These are phyloP conservation scores for Aquilaria yunnanensis DNA, from an alignment of 345 rosid genomes.

Conservation along the genomic window DNA sequence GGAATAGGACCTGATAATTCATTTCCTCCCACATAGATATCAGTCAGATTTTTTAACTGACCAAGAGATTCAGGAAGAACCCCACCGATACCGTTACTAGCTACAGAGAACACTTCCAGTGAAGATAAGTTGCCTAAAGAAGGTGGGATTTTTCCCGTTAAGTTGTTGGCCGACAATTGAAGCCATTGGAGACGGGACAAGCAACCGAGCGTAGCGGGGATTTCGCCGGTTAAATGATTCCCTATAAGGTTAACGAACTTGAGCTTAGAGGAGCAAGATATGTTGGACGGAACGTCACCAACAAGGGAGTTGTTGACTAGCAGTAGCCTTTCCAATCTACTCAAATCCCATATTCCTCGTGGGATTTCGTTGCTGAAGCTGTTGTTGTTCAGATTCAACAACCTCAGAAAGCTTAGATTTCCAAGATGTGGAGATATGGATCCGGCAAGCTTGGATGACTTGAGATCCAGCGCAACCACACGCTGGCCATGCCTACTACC, in stretches of 20 bases:
- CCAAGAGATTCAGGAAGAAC: neutral
- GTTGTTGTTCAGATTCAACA: conserved; percentile 3
- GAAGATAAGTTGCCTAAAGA: conserved; percentile 16
- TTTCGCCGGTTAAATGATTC: conserved; percentile 9
- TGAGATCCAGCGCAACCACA: conserved; percentile 7
- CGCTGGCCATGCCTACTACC: conserved; percentile 8
- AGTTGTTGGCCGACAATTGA: fast-evolving
- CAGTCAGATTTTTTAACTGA: neutral
- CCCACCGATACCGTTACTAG: neutral
- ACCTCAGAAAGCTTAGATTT: conserved; percentile 20
- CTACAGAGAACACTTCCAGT: fast-evolving
- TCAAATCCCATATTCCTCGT: conserved; percentile 11
- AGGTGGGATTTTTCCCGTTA: conserved; percentile 11
- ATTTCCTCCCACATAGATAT: fast-evolving
- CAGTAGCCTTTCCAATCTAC: neutral
- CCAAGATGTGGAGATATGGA: conserved; percentile 17
- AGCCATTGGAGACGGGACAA: neutral
- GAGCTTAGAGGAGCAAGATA: conserved; percentile 16
- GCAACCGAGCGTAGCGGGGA: too few relatives aligned
- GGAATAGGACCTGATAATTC: conserved; percentile 13
- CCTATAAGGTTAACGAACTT: fast-evolving
- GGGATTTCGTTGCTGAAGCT: conserved; percentile 9
- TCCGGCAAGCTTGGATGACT: neutral
- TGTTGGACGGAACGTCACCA: conserved; percentile 13
- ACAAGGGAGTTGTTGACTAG: conserved; percentile 2